Percentiles rank a stretch among this genome's conserved stretches.
Conservation (phyloP, 2,329 filamentous ascomycete species). For the Onygenales sp. region DNA sequence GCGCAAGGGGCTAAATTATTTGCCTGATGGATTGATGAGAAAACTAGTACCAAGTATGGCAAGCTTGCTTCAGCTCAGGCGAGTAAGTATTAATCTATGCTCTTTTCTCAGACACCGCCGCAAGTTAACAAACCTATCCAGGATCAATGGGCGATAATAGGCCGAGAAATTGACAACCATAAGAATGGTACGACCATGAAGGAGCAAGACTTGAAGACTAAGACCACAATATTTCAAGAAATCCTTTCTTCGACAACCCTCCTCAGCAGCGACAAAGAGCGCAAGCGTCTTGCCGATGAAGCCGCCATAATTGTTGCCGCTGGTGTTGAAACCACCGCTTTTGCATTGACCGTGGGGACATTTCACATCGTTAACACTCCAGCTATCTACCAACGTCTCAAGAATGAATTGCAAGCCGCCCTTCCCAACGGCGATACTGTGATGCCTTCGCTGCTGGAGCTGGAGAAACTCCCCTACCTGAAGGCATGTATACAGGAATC, state of each 20-base stretch:
- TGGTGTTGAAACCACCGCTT: conserved; percentile 19
- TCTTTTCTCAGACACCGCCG: too few species aligned
- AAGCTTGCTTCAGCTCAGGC: conserved; percentile 7
- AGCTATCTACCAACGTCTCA: conserved; percentile 12
- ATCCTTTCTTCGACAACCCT: conserved; percentile 11
- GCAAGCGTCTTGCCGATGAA: conserved; percentile 17
- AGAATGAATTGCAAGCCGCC: conserved; percentile 14
- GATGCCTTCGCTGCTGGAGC: background rate
- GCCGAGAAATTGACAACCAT: too few species aligned
- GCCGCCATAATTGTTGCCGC: conserved; percentile 17
- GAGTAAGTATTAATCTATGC: conserved; percentile 1
- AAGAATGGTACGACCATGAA: too few species aligned
- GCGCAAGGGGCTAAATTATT: conserved; percentile 4
- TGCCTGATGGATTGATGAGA: conserved; percentile 8
- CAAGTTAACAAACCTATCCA: too few species aligned
- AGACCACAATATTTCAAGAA: conserved; percentile 18
- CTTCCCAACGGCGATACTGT: conserved; percentile 13
- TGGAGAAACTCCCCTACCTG: conserved; percentile 5
- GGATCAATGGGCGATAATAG: too few species aligned
- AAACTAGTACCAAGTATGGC: conserved; percentile 7
- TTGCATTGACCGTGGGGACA: conserved; percentile 15
- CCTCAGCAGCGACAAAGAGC: conserved; percentile 15
- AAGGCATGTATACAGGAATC: conserved; percentile 6
- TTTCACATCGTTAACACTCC: conserved; percentile 20
- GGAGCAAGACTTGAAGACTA: too few species aligned